Evolutionary conservation across 208 protist species (phyloP).

Genomic region (Acanthamoeba healyi): DNA sequence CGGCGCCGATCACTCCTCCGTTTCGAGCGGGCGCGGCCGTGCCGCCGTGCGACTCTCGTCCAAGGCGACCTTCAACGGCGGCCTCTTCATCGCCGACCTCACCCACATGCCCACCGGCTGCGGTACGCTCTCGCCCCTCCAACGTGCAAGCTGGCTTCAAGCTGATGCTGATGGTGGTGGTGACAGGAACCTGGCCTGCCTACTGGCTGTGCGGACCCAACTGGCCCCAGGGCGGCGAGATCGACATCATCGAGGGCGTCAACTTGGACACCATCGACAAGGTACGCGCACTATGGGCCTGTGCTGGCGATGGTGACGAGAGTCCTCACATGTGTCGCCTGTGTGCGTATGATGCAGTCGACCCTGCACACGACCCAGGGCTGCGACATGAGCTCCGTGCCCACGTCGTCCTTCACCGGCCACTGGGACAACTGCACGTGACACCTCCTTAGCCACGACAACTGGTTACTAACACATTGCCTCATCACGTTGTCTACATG

Average conservation of each 20-base stretch:
- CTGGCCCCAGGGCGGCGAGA: conserved; percentile 26
- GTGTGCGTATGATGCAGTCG: too few species aligned
- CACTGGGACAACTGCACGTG: conserved; percentile 34
- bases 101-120: conserved; percentile 35
- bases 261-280: conserved; percentile 25
- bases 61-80: conserved; percentile 46
- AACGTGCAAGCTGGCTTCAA: too few species aligned
- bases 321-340: neutral
- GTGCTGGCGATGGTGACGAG: neutral
- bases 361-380: neutral
- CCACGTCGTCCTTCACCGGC: conserved; percentile 42
- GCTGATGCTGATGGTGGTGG: neutral
- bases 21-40: conserved; percentile 20
- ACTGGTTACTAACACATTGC: neutral
- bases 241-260: conserved; percentile 39
- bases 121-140: neutral
- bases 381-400: conserved; percentile 49
- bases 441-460: too few species aligned
- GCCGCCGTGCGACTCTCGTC: neutral
- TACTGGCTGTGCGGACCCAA: conserved; percentile 30
- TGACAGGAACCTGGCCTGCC: conserved; percentile 8
- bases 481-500: neutral
- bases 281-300: too few species aligned
- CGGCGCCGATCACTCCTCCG: conserved; percentile 12
- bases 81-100: conserved; percentile 3